Evolutionary conservation across 768 basidiomycete genomes (phyloP), one percentile per base, ranked within the genome.

Genomic region (Amanita polypyramis): DNA sequence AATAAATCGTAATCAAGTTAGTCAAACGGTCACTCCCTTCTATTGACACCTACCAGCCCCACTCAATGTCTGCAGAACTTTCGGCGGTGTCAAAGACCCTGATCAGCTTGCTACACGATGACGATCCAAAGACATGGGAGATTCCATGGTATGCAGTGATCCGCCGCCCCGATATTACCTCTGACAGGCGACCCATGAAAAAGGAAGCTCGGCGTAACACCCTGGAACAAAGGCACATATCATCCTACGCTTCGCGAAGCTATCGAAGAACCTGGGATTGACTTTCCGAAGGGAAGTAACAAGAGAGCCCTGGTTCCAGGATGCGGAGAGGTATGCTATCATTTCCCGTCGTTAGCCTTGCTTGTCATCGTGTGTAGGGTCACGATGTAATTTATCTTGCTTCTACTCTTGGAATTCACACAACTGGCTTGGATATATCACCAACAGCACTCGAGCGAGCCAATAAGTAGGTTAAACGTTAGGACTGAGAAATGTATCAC

Each of bases 311-410:
- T 48, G 7, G 38, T 48, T 23, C 47, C 47, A 20, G 47, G 47
- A 40, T 48, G 47, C 11, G 47, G 47, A 5, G 17, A 32, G 17
- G 47, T 48, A 30, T 23, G 21, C 23, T 15, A 10, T n/a, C 25
- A 5, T 23, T 27, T 9, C 40, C 40, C 12, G 6, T 10, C 23
- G 7, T 33, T 10, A 2, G 4, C 17, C 12, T 20, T 5, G 0
- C 7, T 43, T 15, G 32, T 14, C 20, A 4, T 5, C 9, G 9
- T 11, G 7, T 25, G 15, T n/a, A 83, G 81, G 81, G 79, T 8
- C 77, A 82, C 56, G 83, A 85, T 54, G 70, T 74, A 0, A 57
- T 74, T 2, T 75, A 70, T 56, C 68, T 85, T 12, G 75, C 80
- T 12, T 60, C 64, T 1, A 56, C 65, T 1, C 61, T 78, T 3